Evolutionary conservation across 805 yeast species (phyloP), one percentile per base, ranked within the genome.

Genomic region (Wickerhamomyces strasburgensis): DNA sequence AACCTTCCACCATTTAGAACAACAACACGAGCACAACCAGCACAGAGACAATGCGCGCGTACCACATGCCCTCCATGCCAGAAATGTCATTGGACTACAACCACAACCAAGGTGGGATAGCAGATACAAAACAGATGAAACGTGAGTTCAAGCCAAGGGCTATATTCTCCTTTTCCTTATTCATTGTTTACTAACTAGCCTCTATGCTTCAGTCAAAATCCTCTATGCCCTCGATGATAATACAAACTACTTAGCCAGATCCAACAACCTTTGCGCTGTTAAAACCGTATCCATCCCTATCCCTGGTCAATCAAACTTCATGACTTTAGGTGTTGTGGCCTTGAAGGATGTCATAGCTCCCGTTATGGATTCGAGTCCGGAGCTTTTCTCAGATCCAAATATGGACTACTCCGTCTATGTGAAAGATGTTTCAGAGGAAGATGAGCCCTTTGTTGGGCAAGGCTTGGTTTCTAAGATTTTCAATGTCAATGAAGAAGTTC

Each of bases 381-480:
- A 68, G 40, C 53, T 63, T 35, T 66, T 68, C 33, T 27, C 38
- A 3, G 53, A 48, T 33, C 48, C 70, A 14, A 31, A 70, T 48
- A 48, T 59, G 44, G 64, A 78, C 64, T 58, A 71, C 65, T 60
- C 78, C 45, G 43, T 71, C 44, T 54, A 64, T 39, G 53, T 73
- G 35, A 46, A 76, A 56, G 64, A 78, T 58, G 51, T 75, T 51
- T 49, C 75, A 37, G 64, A 78, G 57, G 64, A 70, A 57, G 61
- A 75, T 62, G 65, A 77, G 64, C 63, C 79, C 51, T 57, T 69
- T 56, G 70, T 64, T 50, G 73, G 72, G 4, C 67, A 60, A 39
- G 74, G 74, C 2, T 46, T 67, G 19, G 60, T 61, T 13, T 64
- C 71, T 3, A 59, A 56, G 27, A 36, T 67, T 2, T 33, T 54